These are phyloP conservation scores for Penicillium macrosclerotiorum DNA, from an alignment of 495 filamentous ascomycete genomes.

Conservation along the genomic window DNA sequence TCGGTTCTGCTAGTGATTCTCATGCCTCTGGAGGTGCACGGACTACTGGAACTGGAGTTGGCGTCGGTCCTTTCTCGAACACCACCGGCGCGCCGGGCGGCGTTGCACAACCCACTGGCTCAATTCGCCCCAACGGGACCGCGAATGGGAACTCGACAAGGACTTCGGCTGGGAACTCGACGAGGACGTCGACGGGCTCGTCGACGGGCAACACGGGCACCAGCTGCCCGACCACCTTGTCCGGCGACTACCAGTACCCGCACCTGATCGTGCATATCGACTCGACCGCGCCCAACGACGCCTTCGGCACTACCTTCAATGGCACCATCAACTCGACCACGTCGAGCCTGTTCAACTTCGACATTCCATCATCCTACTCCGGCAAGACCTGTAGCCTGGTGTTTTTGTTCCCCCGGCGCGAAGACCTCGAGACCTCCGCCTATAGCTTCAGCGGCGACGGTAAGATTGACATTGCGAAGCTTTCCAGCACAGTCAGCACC, in stretches of 20 bases:
- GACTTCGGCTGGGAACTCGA: no score
- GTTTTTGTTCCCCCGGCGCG: slow-evolving; percentile 60
- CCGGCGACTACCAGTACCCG: slow-evolving; percentile 56
- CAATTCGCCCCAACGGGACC: no score
- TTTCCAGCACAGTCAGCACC: slow-evolving; percentile 36
- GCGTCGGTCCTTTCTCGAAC: no score
- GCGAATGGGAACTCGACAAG: no score
- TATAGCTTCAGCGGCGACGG: slow-evolving; percentile 59
- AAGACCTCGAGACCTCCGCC: slow-evolving; percentile 52
- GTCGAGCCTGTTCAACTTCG: slow-evolving; percentile 69
- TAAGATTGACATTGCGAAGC: slow-evolving; percentile 50
- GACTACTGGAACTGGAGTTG: no score
- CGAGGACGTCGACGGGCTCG: no score
- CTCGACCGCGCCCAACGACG: slow-evolving; percentile 48
- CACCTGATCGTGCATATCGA: slow-evolving; percentile 67
- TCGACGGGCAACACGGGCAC: no score
- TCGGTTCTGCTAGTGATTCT: slow-evolving; percentile 4
- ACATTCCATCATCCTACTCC: slow-evolving; percentile 51
- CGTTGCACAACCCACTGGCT: no score
- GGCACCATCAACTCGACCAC: slow-evolving; percentile 53
- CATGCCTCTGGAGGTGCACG: neutral
- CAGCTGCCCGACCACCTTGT: slow-evolving; percentile 51
- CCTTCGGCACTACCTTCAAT: slow-evolving; percentile 53
- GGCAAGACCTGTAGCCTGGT: slow-evolving; percentile 62
- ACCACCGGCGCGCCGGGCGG: no score